Percentiles rank a stretch among this genome's conserved stretches.
phyloP scores from a whole-genome alignment of 495 filamentous ascomycete genomes.

The Staphylotrichum longicolle region DNA sequence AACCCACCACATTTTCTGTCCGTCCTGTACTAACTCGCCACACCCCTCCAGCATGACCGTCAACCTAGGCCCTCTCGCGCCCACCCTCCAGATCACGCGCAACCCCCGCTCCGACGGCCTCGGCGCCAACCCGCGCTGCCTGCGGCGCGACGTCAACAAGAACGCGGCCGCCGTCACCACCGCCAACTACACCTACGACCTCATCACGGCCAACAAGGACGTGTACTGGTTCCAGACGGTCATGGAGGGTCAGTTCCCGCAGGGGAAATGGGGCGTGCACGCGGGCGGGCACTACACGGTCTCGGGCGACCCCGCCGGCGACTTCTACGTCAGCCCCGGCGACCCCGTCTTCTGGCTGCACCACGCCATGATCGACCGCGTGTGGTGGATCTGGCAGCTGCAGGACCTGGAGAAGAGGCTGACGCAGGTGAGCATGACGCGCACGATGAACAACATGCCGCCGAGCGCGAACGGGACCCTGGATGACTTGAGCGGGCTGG shows the following conservation, averaged over 20 bases:
- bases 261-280: constrained; percentile 53
- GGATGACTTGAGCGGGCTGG: constrained; percentile 27
- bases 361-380: constrained; percentile 63
- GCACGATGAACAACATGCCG: constrained; percentile 29
- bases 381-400: constrained; percentile 71
- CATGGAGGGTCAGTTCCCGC: constrained; percentile 36
- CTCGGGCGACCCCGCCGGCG: constrained; percentile 42
- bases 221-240: constrained; percentile 52
- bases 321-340: constrained; percentile 57
- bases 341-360: constrained; percentile 70
- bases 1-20: not conserved
- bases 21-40: not conserved
- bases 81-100: constrained; percentile 41
- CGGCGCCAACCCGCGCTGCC: constrained; percentile 59
- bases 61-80: constrained; percentile 28
- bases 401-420: constrained; percentile 48
- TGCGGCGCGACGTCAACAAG: constrained; percentile 62
- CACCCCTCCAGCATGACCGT: constrained; percentile 24
- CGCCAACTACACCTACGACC: constrained; percentile 26
- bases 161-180: constrained; percentile 47
- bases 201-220: constrained; percentile 46
- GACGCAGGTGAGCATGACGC: constrained; percentile 26
- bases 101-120: constrained; percentile 39
- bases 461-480: constrained; percentile 31
- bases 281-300: constrained; percentile 59